Evolutionary conservation across 208 protist genomes (phyloP).

Genomic region (Leishmania arabica): DNA sequence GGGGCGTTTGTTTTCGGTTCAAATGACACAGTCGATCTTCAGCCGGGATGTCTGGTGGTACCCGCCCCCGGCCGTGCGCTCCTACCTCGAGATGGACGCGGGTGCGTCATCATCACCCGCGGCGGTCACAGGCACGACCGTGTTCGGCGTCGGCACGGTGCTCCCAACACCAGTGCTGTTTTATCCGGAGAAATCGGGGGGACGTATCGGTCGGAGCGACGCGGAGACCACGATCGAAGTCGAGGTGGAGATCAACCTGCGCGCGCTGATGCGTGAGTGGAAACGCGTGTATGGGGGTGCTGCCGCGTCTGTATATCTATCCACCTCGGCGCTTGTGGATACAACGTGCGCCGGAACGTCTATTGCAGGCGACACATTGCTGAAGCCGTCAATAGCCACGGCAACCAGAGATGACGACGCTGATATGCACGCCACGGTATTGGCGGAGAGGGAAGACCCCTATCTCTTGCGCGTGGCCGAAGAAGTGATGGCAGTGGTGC

Average conservation of each 20-base stretch:
- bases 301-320: conserved; percentile 23
- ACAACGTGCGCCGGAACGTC: conserved; percentile 14
- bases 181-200: neutral
- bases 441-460: conserved; percentile 41
- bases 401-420: neutral
- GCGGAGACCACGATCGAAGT: conserved; percentile 18
- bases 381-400: neutral
- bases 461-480: conserved; percentile 49
- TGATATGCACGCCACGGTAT: conserved; percentile 13
- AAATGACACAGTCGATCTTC: conserved; percentile 6
- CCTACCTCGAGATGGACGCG: neutral
- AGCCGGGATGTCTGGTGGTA: conserved; percentile 27
- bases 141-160: conserved; percentile 6
- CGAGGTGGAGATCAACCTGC: conserved; percentile 70
- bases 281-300: conserved; percentile 26
- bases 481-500: conserved; percentile 53
- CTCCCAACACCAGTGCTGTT: conserved; percentile 10
- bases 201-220: neutral
- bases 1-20: conserved; percentile 20
- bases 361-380: neutral
- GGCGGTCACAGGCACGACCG: neutral
- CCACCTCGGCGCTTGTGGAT: conserved; percentile 10
- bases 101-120: neutral
- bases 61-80: conserved; percentile 1
- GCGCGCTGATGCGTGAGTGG: conserved; percentile 44